Percentiles rank a stretch among this genome's conserved stretches.
phyloP scores from a whole-genome alignment of 1,139 yeast genomes.

The Debaryomyces fabryi region DNA sequence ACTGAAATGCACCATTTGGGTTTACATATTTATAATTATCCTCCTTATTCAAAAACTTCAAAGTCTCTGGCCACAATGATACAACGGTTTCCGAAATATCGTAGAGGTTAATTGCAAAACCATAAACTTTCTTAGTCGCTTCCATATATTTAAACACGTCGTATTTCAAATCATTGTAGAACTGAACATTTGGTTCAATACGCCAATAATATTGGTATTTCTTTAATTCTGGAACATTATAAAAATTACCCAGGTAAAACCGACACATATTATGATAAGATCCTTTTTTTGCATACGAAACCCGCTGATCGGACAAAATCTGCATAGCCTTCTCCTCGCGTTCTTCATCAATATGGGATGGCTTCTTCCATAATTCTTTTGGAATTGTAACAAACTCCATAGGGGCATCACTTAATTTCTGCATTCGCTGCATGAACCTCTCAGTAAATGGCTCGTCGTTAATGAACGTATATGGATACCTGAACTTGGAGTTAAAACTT shows the following conservation, averaged over 20 bases:
- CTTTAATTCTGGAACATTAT: conserved; percentile 59
- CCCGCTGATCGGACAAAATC: conserved; percentile 43
- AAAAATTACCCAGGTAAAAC: conserved; percentile 61
- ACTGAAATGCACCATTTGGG: conserved; percentile 61
- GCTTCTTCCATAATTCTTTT: conserved; percentile 65
- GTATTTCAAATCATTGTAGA: conserved; percentile 68
- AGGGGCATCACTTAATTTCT: conserved; percentile 48
- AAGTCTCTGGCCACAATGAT: conserved; percentile 70
- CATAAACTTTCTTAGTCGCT: conserved; percentile 64
- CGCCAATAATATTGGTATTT: conserved; percentile 70
- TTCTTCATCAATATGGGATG: conserved; percentile 52
- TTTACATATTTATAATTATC: conserved; percentile 66
- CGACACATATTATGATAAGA: conserved; percentile 80
- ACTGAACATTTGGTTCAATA: conserved; percentile 73
- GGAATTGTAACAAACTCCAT: conserved; percentile 62
- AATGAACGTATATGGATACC: conserved; percentile 79
- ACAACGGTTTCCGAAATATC: conserved; percentile 67
- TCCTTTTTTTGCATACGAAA: conserved; percentile 63
- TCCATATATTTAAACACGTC: conserved; percentile 79
- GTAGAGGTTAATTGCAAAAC: conserved; percentile 67
- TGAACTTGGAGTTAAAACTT: conserved; percentile 66
- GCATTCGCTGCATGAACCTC: conserved; percentile 50
- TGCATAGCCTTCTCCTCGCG: conserved; percentile 44
- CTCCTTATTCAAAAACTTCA: conserved; percentile 54
- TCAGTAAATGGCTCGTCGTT: conserved; percentile 70